Percentiles rank a stretch among this genome's conserved stretches.
These are phyloP conservation scores for Neurospora cerealis DNA, from an alignment of 495 filamentous ascomycete genomes.

Conservation along the genomic window DNA sequence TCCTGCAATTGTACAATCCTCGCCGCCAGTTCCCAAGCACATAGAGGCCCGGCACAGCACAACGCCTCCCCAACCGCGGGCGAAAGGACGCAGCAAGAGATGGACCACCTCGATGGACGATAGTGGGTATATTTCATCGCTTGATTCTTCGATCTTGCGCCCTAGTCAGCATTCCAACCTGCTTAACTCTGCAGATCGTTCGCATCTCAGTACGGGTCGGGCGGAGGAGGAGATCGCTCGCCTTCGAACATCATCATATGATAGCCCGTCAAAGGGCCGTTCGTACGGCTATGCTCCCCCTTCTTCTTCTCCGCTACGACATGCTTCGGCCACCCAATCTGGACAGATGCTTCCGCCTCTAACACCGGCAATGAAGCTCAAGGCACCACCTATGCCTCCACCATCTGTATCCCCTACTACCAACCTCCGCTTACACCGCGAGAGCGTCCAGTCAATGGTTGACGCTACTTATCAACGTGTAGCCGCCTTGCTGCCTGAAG, in stretches of 20 bases:
- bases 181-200: conserved; percentile 62
- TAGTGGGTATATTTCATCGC: conserved; percentile 92
- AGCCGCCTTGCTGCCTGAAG: conserved; percentile 43
- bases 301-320: conserved; percentile 55
- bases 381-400: conserved; percentile 69
- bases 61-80: conserved; percentile 59
- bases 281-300: conserved; percentile 36
- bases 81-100: conserved; percentile 54
- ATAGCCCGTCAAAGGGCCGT: conserved; percentile 69
- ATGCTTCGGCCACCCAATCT: conserved; percentile 26
- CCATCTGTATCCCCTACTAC: conserved; percentile 89
- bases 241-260: conserved; percentile 83
- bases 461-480: conserved; percentile 75
- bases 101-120: conserved; percentile 75
- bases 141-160: conserved; percentile 87
- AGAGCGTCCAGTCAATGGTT: conserved; percentile 75
- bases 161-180: conserved; percentile 51
- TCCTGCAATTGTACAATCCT: conserved; percentile 57
- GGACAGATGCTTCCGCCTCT: conserved; percentile 67
- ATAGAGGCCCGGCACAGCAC: conserved; percentile 52
- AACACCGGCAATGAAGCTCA: conserved; percentile 80
- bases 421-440: conserved; percentile 84
- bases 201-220: conserved; percentile 73
- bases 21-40: conserved; percentile 69
- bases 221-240: conserved; percentile 93